Base-by-base conservation (phyloP, 257 asterid species). In the Scutellaria baicalensis region DNA sequence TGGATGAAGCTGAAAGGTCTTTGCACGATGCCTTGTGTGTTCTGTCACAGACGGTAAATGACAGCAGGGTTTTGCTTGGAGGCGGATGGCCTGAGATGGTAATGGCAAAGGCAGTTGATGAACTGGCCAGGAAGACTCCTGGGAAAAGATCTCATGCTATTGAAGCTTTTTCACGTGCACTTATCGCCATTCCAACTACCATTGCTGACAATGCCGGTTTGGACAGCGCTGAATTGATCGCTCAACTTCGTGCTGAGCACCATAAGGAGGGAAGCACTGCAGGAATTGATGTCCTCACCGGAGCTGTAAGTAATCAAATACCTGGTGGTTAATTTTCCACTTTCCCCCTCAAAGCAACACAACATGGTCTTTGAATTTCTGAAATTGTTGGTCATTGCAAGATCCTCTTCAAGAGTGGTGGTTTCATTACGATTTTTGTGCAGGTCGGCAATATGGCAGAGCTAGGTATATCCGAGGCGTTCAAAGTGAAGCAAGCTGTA, bases 71-170 rank as follows among this genome's bases (percentile, higher is more conserved):
- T 66, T 71, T 91, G 58, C 74, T 85, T 45, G 98, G 97, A 64
- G 98, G 97, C 55, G 95, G 97, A 64, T 93, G 97, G 97, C 91
- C 97, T 11, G 97, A 91, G 80, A 87, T 91, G 97, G 88, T 85
- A 70, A 93, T 91, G 98, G 90, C 94, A 18, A 93, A 88, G 82
- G 95, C 95, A 60, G 94, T 90, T 10, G 96, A 87, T 77, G 98
- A 93, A 64, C 88, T 93, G 50, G 92, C 98, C 64, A 80, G 85
- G 80, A 87, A 79, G 81, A 93, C 96, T 56, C 96, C 97, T 1
- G 97, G 96, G 48, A 89, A 91, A 84, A 83, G 78, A 72, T 89
- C 98, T 49, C 96, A 84, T 66, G 95, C 97, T 44, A 93, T 91
- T 70, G 97, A 93, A 75, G 96, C 98, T 12, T 93, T 91, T 81